These are phyloP conservation scores for Blastosporella zonata DNA, from an alignment of 1,284 basidiomycete genomes.

Conservation along the genomic window DNA sequence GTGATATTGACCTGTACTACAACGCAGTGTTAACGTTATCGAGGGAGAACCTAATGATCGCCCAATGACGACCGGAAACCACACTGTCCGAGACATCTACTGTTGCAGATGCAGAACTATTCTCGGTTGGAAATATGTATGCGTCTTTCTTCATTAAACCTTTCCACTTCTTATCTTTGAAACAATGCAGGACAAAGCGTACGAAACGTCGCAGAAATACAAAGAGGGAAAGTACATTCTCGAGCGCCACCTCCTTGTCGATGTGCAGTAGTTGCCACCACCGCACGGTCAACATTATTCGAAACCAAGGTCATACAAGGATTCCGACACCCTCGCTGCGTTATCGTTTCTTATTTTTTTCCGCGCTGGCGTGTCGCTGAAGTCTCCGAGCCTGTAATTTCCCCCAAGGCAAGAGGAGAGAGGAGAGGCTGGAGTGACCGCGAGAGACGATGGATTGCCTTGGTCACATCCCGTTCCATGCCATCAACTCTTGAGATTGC, in stretches of 20 bases:
- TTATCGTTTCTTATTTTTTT: constrained; percentile 24
- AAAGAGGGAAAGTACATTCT: constrained; percentile 99
- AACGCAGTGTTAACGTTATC: constrained; percentile 83
- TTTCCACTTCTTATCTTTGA: constrained; percentile 9
- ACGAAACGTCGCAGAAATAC: constrained; percentile 89
- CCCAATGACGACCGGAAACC: constrained; percentile 95
- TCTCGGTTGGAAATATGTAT: constrained; percentile 98
- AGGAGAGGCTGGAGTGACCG: constrained; percentile 12
- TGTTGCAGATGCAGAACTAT: constrained; percentile 85
- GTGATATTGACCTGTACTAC: constrained; percentile 6
- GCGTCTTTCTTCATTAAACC: constrained; percentile 29
- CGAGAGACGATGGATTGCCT: constrained; percentile 1
- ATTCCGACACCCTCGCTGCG: constrained; percentile 20
- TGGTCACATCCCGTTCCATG: constrained; percentile 9
- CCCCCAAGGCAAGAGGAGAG: not conserved
- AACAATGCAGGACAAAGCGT: constrained; percentile 78
- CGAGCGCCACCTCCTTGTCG: constrained; percentile 85
- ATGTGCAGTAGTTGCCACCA: constrained; percentile 57
- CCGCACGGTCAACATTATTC: not conserved
- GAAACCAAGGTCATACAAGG: not conserved
- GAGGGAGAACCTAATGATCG: constrained; percentile 88
- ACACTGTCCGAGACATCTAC: constrained; percentile 93
- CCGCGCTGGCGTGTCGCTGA: constrained; percentile 15
- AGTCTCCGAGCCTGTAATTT: constrained; percentile 11
- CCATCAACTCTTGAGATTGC: constrained; percentile 1